Evolutionary conservation across 495 filamentous ascomycete species (phyloP).

Genomic region (Thozetella sp.): DNA sequence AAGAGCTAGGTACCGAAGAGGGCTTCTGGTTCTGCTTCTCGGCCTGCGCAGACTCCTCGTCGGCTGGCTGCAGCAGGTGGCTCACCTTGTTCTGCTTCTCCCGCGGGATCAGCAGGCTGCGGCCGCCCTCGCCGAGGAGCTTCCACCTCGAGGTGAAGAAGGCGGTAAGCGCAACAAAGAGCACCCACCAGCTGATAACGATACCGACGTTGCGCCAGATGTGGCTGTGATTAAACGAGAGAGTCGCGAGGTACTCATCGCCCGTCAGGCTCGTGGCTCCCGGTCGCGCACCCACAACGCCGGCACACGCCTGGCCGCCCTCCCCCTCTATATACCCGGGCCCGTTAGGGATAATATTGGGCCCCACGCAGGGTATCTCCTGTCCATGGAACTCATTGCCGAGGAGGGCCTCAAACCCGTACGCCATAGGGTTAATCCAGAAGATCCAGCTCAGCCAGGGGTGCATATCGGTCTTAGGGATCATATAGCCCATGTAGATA

Average conservation of each 20-base stretch:
- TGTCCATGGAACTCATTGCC: slow-evolving; percentile 68
- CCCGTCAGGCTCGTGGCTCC: too few species aligned
- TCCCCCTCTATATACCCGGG: slow-evolving; percentile 48
- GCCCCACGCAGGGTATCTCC: slow-evolving; percentile 34
- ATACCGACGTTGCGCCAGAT: background rate
- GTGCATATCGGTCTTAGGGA: slow-evolving; percentile 73
- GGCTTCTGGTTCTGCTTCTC: background rate
- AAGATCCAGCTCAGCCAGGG: slow-evolving; percentile 83
- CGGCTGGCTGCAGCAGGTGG: background rate
- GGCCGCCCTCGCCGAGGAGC: background rate
- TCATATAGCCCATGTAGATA: slow-evolving; percentile 82
- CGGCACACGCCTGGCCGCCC: slow-evolving; percentile 40
- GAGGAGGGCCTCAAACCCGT: slow-evolving; percentile 73
- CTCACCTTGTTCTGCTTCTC: background rate
- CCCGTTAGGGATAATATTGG: slow-evolving; percentile 43
- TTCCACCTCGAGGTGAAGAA: background rate
- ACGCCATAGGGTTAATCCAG: slow-evolving; percentile 80
- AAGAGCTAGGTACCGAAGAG: slow-evolving; percentile 15
- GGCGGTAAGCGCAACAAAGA: background rate
- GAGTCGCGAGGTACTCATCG: background rate
- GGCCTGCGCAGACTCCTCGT: background rate
- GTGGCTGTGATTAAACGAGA: background rate
- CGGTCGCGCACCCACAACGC: slow-evolving; percentile 47
- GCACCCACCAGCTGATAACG: background rate
- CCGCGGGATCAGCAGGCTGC: background rate